Conservation (phyloP, 495 filamentous ascomycete species). For the Aeminium ludgeri region DNA sequence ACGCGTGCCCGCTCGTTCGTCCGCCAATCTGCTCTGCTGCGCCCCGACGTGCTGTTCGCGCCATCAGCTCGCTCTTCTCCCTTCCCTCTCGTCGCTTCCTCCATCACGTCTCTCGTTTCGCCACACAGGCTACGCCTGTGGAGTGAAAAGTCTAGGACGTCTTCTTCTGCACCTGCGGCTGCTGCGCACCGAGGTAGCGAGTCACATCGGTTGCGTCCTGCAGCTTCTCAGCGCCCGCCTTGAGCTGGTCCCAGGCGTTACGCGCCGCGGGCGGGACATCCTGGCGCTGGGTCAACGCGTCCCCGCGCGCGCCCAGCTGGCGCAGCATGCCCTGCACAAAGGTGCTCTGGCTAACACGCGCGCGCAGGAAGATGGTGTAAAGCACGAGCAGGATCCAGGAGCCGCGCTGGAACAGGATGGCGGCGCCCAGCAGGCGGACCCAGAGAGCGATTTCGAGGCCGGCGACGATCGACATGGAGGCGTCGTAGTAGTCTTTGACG, state of each 20-base stretch:
- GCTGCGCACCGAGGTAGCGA: conserved; percentile 43
- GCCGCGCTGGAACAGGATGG: conserved; percentile 70
- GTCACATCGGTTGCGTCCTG: conserved; percentile 63
- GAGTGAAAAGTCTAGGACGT: too few species aligned
- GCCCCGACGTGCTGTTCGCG: too few species aligned
- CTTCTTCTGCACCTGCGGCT: conserved; percentile 39
- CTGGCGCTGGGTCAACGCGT: conserved; percentile 69
- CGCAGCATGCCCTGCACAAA: conserved; percentile 74
- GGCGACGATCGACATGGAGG: conserved; percentile 32
- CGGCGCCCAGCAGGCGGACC: conserved; percentile 61
- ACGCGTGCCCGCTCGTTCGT: too few species aligned
- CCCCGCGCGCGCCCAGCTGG: conserved; percentile 53
- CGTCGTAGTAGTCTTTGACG: conserved; percentile 95
- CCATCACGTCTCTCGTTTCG: too few species aligned
- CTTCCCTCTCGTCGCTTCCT: too few species aligned
- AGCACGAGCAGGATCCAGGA: conserved; percentile 72
- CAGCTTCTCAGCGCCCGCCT: conserved; percentile 53
- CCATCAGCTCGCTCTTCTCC: too few species aligned
- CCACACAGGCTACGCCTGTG: too few species aligned
- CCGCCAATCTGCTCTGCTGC: too few species aligned
- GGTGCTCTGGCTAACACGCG: conserved; percentile 72
- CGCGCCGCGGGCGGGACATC: conserved; percentile 70
- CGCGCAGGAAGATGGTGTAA: conserved; percentile 86
- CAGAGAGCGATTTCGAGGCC: conserved; percentile 45
- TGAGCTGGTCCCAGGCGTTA: conserved; percentile 67